Evolutionary conservation across 495 filamentous ascomycete species (phyloP), one percentile per base, ranked within the genome.

Genomic region (Lasiosphaeris hirsuta): DNA sequence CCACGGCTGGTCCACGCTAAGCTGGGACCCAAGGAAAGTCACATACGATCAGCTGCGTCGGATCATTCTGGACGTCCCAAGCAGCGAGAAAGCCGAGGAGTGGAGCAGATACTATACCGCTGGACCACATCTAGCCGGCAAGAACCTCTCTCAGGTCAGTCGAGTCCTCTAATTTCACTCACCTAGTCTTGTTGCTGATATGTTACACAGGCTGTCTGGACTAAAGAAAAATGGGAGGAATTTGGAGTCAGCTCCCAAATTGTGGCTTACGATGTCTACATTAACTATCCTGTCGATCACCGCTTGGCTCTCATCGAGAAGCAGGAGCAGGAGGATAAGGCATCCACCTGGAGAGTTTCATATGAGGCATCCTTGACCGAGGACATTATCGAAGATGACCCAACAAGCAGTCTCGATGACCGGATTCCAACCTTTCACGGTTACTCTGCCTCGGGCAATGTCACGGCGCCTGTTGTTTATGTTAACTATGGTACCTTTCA

Each of bases 391-490:
- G 79, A 89, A 0, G 85, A 96, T 54, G 95, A 97, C 67, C 76
- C 81, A 5, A 96, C 92, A 0, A 90, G 81, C 18, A 77, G 84
- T 23, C 69, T 91, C 23, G 69, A 81, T 11, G 80, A 94, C 58
- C 81, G 92, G 33, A 82, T 98, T 42, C 92, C 95, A 4, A 94
- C 88, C 3, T 98, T 98, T 73, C 92, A 98, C 71, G 94, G 94
- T 23, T 97, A 97, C 68, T 95, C 90, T 7, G 91, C 90, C 4
- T 89, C 76, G 51, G 94, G 94, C 4, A 96, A 97, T 65, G 93
- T 93, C 51, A 94, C 92, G 0, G 92, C 86, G 11, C 69, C 78
- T 15, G 74, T 81, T 40, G 89, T 96, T 23, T 96, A 87, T 69
- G 90, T 86, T 61, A 96, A 96, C 69, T 96, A 93, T 59, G 92